A percentile compares a stretch with the other conserved stretches of the same genome.
phyloP scores from a whole-genome alignment of 2,329 filamentous ascomycete genomes.

The Akanthomyces muscarius region DNA sequence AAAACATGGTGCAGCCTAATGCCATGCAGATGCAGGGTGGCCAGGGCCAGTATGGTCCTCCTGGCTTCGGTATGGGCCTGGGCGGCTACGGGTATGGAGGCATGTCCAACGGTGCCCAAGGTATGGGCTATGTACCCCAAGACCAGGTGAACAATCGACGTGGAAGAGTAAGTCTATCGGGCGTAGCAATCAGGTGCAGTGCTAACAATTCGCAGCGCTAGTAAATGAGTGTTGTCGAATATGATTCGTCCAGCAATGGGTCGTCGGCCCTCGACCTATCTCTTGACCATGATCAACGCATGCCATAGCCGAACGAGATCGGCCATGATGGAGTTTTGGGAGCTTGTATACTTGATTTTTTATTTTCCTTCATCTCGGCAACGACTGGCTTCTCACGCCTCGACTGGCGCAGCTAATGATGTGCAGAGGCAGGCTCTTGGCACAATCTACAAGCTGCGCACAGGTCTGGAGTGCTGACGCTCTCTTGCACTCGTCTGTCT shows the following conservation, averaged over 20 bases:
- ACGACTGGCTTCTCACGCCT: not conserved
- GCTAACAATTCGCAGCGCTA: slow-evolving; percentile 17
- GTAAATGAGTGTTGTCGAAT: not conserved
- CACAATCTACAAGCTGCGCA: not conserved
- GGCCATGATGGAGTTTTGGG: slow-evolving; percentile 17
- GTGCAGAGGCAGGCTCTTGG: slow-evolving; percentile 12
- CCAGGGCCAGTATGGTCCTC: slow-evolving; percentile 45
- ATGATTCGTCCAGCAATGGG: not conserved
- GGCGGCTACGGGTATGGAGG: slow-evolving; percentile 43
- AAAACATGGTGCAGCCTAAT: slow-evolving; percentile 48
- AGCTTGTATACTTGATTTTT: slow-evolving; percentile 12
- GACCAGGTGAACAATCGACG: slow-evolving; percentile 54
- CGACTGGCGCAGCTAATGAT: not conserved
- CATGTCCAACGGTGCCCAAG: slow-evolving; percentile 42
- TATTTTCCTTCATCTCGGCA: not conserved
- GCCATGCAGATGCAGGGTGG: slow-evolving; percentile 39
- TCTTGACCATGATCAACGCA: slow-evolving; percentile 16
- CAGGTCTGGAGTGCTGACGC: not conserved
- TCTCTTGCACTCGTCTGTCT: not conserved
- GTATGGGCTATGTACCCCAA: slow-evolving; percentile 52
- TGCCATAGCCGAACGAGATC: slow-evolving; percentile 13
- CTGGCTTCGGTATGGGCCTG: slow-evolving; percentile 48
- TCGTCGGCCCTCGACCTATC: not conserved
- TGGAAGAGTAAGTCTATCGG: slow-evolving; percentile 49
- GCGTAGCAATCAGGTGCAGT: not conserved